These are phyloP conservation scores for Irpex lacteus DNA, from an alignment of 1,284 basidiomycete genomes.

Conservation along the genomic window DNA sequence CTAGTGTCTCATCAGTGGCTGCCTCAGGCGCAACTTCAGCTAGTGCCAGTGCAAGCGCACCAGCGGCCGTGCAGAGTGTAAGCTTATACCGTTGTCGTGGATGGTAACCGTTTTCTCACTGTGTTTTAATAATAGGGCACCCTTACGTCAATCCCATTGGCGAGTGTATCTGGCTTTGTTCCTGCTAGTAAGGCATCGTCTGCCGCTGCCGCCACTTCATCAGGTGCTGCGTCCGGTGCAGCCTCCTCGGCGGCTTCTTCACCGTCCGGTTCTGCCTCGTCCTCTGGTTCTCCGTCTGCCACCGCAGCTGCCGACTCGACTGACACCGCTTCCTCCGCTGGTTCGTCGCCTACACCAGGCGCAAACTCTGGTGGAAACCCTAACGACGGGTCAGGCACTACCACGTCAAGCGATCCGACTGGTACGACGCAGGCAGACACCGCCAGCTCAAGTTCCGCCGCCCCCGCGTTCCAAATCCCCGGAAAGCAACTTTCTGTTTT, in stretches of 20 bases:
- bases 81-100: neutral
- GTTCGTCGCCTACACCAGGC: constrained; percentile 24
- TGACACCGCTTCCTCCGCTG: constrained; percentile 19
- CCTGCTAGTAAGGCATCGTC: neutral
- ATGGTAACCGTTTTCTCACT: neutral
- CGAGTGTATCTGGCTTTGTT: constrained; percentile 1
- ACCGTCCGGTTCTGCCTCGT: constrained; percentile 1
- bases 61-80: neutral
- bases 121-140: neutral
- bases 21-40: constrained; percentile 7
- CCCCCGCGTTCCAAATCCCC: constrained; percentile 56
- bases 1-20: constrained; percentile 6
- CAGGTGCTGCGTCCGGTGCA: constrained; percentile 5
- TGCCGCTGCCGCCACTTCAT: neutral
- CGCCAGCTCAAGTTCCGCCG: constrained; percentile 34
- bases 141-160: neutral
- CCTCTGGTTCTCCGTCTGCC: constrained; percentile 14
- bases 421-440: constrained; percentile 37
- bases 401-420: constrained; percentile 15
- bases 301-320: constrained; percentile 14
- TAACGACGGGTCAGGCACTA: constrained; percentile 2
- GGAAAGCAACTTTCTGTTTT: constrained; percentile 72
- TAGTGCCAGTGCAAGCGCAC: neutral
- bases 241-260: constrained; percentile 6
- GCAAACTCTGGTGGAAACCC: constrained; percentile 28